Conservation (phyloP, 495 filamentous ascomycete species). For the Echria macrotheca region DNA sequence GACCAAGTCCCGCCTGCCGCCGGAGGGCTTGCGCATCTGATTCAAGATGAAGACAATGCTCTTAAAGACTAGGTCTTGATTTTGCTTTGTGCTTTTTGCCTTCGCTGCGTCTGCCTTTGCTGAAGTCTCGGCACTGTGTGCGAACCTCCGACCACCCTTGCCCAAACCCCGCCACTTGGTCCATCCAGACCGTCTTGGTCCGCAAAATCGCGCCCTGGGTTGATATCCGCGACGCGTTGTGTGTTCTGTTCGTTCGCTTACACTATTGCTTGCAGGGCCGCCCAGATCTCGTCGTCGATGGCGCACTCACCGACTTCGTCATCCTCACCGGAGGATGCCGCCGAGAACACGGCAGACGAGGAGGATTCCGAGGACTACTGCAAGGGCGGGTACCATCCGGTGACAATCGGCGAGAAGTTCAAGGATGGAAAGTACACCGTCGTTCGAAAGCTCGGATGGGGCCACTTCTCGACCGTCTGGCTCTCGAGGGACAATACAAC, state of each 20-base stretch:
- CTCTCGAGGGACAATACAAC: slow-evolving; percentile 86
- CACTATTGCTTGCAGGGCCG: slow-evolving; percentile 28
- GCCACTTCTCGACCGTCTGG: slow-evolving; percentile 99
- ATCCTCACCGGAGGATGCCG: slow-evolving; percentile 75
- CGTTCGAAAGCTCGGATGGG: slow-evolving; percentile 96
- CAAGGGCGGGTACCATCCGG: slow-evolving; percentile 97
- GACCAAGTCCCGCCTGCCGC: slow-evolving; percentile 1
- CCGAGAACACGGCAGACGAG: slow-evolving; percentile 93
- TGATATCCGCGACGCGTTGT: not conserved
- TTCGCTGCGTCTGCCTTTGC: slow-evolving; percentile 8
- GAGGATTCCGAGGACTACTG: slow-evolving; percentile 99
- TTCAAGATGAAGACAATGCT: slow-evolving; percentile 36
- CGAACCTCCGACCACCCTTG: slow-evolving; percentile 11
- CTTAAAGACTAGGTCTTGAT: slow-evolving; percentile 48
- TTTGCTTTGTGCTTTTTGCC: slow-evolving; percentile 17
- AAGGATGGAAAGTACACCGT: slow-evolving; percentile 96
- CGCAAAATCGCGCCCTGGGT: slow-evolving; percentile 2
- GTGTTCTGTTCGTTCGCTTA: not conserved
- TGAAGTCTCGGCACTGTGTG: slow-evolving; percentile 32
- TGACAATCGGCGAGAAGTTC: slow-evolving; percentile 88
- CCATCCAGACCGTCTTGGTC: slow-evolving; percentile 6
- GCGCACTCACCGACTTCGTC: slow-evolving; percentile 73
- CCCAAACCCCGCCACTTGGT: slow-evolving; percentile 24
- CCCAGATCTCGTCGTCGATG: slow-evolving; percentile 30
- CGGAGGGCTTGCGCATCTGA: slow-evolving; percentile 9